These are phyloP conservation scores for Phytopythium sindhum DNA, from an alignment of 352 stramenopile genomes.

Conservation along the genomic window DNA sequence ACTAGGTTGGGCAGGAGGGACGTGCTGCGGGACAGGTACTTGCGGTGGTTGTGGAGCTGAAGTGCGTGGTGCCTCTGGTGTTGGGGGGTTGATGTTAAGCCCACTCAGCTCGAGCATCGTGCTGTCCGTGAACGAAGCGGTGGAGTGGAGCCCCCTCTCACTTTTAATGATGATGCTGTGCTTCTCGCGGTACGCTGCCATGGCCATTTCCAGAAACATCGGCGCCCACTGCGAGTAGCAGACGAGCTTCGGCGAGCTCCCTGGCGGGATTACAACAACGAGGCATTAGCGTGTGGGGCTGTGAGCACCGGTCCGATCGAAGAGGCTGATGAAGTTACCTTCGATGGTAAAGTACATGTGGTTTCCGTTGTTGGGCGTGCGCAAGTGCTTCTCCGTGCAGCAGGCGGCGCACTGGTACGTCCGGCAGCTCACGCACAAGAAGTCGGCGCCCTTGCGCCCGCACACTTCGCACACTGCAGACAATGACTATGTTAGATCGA, in stretches of 20 bases:
- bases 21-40: neutral
- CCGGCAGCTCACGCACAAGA: slow-evolving; percentile 54
- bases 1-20: neutral
- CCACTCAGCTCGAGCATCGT: neutral
- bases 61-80: neutral
- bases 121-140: neutral
- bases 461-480: slow-evolving; percentile 52
- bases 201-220: slow-evolving; percentile 41
- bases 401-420: slow-evolving; percentile 59
- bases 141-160: neutral
- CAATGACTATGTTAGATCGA: neutral
- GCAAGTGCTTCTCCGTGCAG: slow-evolving; percentile 36
- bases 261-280: slow-evolving; percentile 7
- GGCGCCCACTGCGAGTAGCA: slow-evolving; percentile 43
- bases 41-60: neutral
- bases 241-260: slow-evolving; percentile 33
- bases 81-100: neutral
- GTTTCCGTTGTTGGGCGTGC: slow-evolving; percentile 11
- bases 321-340: slow-evolving; percentile 21
- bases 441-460: slow-evolving; percentile 33
- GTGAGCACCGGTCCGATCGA: neutral
- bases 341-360: slow-evolving; percentile 64
- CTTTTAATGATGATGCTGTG: neutral
- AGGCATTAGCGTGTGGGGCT: neutral
- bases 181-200: slow-evolving; percentile 24